Base-by-base conservation (phyloP, 23 red algal genomes). In the Gracilaria vermiculophylla region DNA sequence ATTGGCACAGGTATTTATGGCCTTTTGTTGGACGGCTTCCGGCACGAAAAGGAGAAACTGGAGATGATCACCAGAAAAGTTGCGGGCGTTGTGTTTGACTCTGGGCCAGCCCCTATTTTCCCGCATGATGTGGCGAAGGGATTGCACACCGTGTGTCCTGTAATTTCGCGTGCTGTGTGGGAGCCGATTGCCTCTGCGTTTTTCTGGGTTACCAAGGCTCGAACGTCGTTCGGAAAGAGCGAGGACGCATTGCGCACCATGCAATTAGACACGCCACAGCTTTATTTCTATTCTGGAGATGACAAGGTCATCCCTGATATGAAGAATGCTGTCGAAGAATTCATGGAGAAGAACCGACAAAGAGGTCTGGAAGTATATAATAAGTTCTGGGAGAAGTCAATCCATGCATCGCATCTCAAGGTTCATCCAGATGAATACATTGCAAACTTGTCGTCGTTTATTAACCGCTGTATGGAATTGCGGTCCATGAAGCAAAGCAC, bases 1-100 rank as follows among this genome's bases (percentile, higher is more conserved):
- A 98, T 98, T 78, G 96, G 96, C 74, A 98, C 96, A 4, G 96
- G 96, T 49, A 94, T 98, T 53, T 98, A 95, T 69, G 96, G 96
- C 20, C 77, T 91, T 12, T 60, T 95, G 80, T 75, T 98, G 73
- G 90, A 97, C 28, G 40, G 57, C 69, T 76, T 97, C 19, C 62
- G 89, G 21, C 62, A 82, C 41, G 91, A 92, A 27, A 88, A 60
- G 48, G 96, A 95, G 28, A 78, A 80, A 62, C 78, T 94, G 23
- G 80, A 92, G 11, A 80, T 81, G 45, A 41, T 98, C 10, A 72
- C 80, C 24, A 62, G 88, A 23, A 79, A 94, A 41, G 79, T 98
- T 47, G 70, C 67, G 3, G 96, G 92, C 12, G 96, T 98, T 25
- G 94, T 98, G 24, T 98, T 94, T 60, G 96, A 98, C 64, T 95